Conservation (phyloP, 176 grass and related monocot species). For the Cymbopogon citratus region DNA sequence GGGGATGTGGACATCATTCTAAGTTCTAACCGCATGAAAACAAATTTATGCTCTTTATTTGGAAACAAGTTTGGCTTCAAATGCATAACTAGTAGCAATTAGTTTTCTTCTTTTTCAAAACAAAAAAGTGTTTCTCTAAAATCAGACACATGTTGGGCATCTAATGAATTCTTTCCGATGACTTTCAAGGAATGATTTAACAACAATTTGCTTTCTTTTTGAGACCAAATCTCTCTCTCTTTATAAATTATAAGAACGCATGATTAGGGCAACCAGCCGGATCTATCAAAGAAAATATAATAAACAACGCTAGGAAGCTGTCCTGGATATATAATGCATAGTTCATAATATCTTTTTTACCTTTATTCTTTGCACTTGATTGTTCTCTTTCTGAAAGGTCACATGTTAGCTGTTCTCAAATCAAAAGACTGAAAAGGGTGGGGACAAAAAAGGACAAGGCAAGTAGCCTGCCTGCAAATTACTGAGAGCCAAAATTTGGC, state of each 20-base stretch:
- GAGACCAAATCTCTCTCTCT: neutral
- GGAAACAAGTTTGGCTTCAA: neutral
- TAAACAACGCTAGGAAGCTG: neutral
- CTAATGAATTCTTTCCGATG: neutral
- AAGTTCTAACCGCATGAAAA: too few relatives aligned
- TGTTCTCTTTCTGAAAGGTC: neutral
- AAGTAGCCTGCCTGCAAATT: too few relatives aligned
- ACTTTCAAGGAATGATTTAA: neutral
- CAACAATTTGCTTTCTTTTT: neutral
- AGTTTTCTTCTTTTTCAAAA: neutral
- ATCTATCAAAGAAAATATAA: neutral
- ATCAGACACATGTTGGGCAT: neutral
- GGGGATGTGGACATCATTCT: too few relatives aligned
- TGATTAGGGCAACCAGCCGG: too few relatives aligned
- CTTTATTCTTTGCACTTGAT: neutral
- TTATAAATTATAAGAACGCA: neutral
- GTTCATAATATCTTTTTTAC: neutral
- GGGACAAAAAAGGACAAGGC: too few relatives aligned
- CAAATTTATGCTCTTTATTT: too few relatives aligned
- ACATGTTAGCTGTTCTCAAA: neutral
- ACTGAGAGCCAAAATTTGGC: too few relatives aligned
- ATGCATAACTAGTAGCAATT: neutral
- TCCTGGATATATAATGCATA: neutral
- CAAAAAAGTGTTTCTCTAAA: neutral
- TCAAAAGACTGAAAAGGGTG: neutral